These are phyloP conservation scores for Coemansia sp. DNA, from an alignment of 192 early-diverging fungal species.

Conservation along the genomic window DNA sequence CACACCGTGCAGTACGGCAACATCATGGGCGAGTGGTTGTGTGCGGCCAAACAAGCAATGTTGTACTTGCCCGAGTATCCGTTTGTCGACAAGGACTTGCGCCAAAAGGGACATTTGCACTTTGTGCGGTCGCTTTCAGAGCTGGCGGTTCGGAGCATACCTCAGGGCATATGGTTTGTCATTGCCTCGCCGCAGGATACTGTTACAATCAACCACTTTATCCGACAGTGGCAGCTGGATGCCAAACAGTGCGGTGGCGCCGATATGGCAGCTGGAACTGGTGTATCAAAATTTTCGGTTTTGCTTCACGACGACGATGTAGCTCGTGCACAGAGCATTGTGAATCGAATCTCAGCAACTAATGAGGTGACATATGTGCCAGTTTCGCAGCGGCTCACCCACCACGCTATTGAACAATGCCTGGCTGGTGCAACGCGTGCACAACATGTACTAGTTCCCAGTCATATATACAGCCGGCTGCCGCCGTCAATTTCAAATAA, in stretches of 20 bases:
- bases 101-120: slow-evolving; percentile 50
- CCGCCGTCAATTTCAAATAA: slow-evolving; percentile 10
- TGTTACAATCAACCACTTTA: slow-evolving; percentile 36
- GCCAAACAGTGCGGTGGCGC: slow-evolving; percentile 36
- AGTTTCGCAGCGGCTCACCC: slow-evolving; percentile 33
- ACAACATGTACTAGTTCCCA: slow-evolving; percentile 52
- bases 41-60: slow-evolving; percentile 61
- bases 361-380: slow-evolving; percentile 41
- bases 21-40: slow-evolving; percentile 87
- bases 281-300: slow-evolving; percentile 33
- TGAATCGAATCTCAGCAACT: slow-evolving; percentile 24
- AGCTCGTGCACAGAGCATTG: slow-evolving; percentile 35
- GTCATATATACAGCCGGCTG: slow-evolving; percentile 34
- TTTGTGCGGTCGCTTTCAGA: slow-evolving; percentile 41
- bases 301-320: slow-evolving; percentile 50
- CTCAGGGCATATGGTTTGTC: slow-evolving; percentile 53
- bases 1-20: slow-evolving; percentile 75
- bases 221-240: slow-evolving; percentile 42
- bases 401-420: slow-evolving; percentile 37
- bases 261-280: slow-evolving; percentile 40
- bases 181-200: slow-evolving; percentile 39
- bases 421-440: slow-evolving; percentile 26
- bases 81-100: slow-evolving; percentile 53
- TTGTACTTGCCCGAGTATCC: slow-evolving; percentile 66
- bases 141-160: slow-evolving; percentile 28